Conservation (phyloP, 495 filamentous ascomycete genomes). For the Hyaloscypha hepaticicola region DNA sequence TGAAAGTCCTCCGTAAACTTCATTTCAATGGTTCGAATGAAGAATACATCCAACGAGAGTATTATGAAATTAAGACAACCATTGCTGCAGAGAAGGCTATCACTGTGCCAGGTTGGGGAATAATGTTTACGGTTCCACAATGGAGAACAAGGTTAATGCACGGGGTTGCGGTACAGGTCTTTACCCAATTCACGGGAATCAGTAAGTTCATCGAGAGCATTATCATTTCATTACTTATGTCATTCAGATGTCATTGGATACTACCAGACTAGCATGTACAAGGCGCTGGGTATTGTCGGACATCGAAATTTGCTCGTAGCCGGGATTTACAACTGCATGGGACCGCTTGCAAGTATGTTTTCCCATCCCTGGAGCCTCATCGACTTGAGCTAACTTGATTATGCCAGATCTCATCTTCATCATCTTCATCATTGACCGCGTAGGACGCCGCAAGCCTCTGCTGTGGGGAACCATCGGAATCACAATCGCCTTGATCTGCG, state of each 20-base stretch:
- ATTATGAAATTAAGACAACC: conserved; percentile 61
- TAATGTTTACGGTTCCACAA: conserved; percentile 51
- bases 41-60: conserved; percentile 53
- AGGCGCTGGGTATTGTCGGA: conserved; percentile 54
- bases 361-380: neutral
- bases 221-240: conserved; percentile 49
- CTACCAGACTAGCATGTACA: conserved; percentile 60
- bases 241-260: conserved; percentile 55
- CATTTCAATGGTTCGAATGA: conserved; percentile 57
- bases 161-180: conserved; percentile 63
- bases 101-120: conserved; percentile 55
- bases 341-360: conserved; percentile 40
- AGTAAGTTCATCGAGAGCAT: conserved; percentile 69
- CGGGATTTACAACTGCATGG: conserved; percentile 57
- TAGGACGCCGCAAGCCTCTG: conserved; percentile 71
- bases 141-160: conserved; percentile 63
- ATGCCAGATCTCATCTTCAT: conserved; percentile 66
- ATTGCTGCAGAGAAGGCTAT: conserved; percentile 58
- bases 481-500: conserved; percentile 67
- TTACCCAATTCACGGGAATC: conserved; percentile 79
- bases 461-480: conserved; percentile 68
- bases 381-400: conserved; percentile 46
- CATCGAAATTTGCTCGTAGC: conserved; percentile 51
- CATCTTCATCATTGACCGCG: conserved; percentile 77
- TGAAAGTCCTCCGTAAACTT: conserved; percentile 64